These are phyloP conservation scores for Vachellia pachyceras DNA, from an alignment of 306 rosid genomes.

Conservation along the genomic window DNA sequence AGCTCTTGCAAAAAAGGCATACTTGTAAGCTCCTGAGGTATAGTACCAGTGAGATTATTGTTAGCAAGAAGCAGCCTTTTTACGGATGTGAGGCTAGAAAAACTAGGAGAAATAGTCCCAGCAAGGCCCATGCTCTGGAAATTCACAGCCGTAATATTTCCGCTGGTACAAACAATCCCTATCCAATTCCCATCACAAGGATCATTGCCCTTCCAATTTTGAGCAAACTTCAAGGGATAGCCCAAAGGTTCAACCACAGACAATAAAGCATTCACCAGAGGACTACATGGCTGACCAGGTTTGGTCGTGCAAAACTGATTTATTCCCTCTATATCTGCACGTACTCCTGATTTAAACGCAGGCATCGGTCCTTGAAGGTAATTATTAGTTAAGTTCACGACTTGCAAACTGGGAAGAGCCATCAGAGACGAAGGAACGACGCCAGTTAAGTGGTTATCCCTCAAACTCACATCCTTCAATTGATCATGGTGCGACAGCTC, in stretches of 20 bases:
- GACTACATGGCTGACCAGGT: slow-evolving; percentile 56
- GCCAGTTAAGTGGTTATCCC: slow-evolving; percentile 81
- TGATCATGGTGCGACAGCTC: slow-evolving; percentile 50
- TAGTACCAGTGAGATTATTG: slow-evolving; percentile 57
- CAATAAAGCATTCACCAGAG: slow-evolving; percentile 55
- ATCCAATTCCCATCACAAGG: slow-evolving; percentile 67
- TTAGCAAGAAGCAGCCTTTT: slow-evolving; percentile 51
- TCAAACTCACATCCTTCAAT: slow-evolving; percentile 48
- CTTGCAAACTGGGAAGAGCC: slow-evolving; percentile 39
- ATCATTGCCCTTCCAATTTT: slow-evolving; percentile 70
- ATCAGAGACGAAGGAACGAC: slow-evolving; percentile 69
- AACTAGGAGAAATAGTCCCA: slow-evolving; percentile 74
- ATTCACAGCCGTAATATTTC: slow-evolving; percentile 55
- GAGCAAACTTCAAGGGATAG: slow-evolving; percentile 69
- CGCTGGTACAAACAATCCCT: slow-evolving; percentile 54
- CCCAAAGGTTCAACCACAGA: slow-evolving; percentile 51
- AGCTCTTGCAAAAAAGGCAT: slow-evolving; percentile 52
- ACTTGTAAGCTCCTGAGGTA: slow-evolving; percentile 65
- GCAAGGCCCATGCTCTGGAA: slow-evolving; percentile 60
- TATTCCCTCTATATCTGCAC: slow-evolving; percentile 43
- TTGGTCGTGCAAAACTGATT: slow-evolving; percentile 59
- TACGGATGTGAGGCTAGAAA: slow-evolving; percentile 49
- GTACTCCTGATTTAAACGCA: slow-evolving; percentile 41
- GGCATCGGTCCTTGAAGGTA: slow-evolving; percentile 81
- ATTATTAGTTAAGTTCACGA: slow-evolving; percentile 74